phyloP scores from a whole-genome alignment of 495 filamentous ascomycete species.

The Talaromyces adpressus region DNA sequence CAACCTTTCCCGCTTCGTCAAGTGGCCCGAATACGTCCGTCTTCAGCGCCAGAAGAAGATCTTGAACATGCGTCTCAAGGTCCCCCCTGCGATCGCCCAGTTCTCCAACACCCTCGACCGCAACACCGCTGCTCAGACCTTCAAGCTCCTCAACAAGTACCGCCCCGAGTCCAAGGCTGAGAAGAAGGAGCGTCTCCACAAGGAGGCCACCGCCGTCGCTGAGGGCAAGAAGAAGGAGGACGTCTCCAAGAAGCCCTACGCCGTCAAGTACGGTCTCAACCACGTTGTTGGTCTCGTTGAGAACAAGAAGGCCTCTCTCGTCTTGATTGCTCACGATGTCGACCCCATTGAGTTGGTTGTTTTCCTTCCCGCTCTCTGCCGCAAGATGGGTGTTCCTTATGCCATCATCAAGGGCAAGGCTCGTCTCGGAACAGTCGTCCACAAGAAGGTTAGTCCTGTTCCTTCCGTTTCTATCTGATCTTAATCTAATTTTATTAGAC shows the following conservation, averaged over 20 bases:
- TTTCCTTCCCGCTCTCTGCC: conserved; percentile 97
- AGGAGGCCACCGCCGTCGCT: conserved; percentile 93
- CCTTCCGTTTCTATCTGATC: neutral
- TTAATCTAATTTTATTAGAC: conserved; percentile 51
- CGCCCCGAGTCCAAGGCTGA: conserved; percentile 96
- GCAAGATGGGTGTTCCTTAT: conserved; percentile 99
- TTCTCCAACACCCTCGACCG: conserved; percentile 97
- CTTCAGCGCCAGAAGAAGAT: conserved; percentile 99
- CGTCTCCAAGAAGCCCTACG: conserved; percentile 98
- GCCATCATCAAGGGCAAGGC: conserved; percentile 99
- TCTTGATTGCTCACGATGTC: conserved; percentile 98
- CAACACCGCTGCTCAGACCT: conserved; percentile 91
- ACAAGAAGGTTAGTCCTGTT: conserved; percentile 79
- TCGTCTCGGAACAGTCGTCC: conserved; percentile 94
- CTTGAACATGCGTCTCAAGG: conserved; percentile 96
- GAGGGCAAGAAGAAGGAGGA: conserved; percentile 99
- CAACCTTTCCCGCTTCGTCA: conserved; percentile 98
- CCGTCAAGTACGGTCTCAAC: conserved; percentile 99
- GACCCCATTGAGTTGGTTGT: conserved; percentile 99
- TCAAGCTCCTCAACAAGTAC: conserved; percentile 99
- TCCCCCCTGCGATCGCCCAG: conserved; percentile 94
- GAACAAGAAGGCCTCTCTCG: conserved; percentile 99
- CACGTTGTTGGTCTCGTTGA: conserved; percentile 99
- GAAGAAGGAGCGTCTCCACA: conserved; percentile 98
- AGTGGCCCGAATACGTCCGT: conserved; percentile 98